These are phyloP conservation scores for Barnettozyma californica DNA, from an alignment of 805 yeast genomes.

Conservation along the genomic window DNA sequence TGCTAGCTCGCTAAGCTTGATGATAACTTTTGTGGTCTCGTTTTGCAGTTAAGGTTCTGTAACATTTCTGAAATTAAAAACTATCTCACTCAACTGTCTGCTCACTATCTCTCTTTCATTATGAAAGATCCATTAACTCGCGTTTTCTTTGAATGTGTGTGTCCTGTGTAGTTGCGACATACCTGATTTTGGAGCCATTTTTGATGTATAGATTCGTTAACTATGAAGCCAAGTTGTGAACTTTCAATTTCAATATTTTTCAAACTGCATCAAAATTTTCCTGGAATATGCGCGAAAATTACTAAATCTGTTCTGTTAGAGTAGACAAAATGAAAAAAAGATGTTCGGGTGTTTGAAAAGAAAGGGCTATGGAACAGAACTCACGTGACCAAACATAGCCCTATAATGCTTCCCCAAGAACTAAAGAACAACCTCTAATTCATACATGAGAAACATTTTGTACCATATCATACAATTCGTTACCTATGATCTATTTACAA, in stretches of 20 bases:
- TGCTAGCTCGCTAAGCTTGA: neutral
- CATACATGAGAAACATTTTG: too few relatives aligned
- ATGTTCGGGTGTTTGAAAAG: neutral
- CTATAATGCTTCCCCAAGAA: neutral
- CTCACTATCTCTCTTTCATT: neutral
- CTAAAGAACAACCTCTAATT: too few relatives aligned
- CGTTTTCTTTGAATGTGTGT: neutral
- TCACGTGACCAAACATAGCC: slow-evolving; percentile 1
- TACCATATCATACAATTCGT: slow-evolving; percentile 9
- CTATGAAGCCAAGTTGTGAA: neutral
- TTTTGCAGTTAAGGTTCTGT: neutral
- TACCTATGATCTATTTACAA: slow-evolving; percentile 12
- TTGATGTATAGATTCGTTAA: slow-evolving; percentile 18
- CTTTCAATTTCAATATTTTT: slow-evolving; percentile 6
- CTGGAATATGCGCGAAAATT: slow-evolving; percentile 1
- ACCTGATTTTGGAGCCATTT: slow-evolving; percentile 54
- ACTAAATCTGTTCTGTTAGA: neutral
- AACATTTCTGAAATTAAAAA: too few relatives aligned
- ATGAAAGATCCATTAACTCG: neutral
- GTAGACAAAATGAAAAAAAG: neutral
- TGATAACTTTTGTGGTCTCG: neutral
- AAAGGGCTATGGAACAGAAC: neutral
- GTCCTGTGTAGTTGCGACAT: slow-evolving; percentile 23
- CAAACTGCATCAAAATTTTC: slow-evolving; percentile 1
- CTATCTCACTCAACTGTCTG: neutral